phyloP scores from a whole-genome alignment of 345 rosid species.

The Pugionium cornutum region DNA sequence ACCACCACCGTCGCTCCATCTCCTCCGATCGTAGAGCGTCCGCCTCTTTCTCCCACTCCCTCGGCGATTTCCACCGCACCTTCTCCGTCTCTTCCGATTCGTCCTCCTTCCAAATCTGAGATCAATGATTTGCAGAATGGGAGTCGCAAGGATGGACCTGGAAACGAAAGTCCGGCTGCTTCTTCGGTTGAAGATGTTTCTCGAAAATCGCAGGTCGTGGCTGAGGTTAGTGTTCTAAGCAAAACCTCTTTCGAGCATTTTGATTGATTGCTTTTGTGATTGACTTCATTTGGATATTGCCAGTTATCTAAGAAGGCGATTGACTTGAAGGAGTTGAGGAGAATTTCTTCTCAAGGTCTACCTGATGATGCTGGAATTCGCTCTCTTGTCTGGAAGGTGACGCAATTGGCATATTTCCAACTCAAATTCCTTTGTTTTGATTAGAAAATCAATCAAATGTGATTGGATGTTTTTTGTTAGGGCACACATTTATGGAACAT shows the following conservation, averaged over 20 bases:
- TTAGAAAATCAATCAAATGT: background rate
- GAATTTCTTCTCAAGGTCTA: slow-evolving; percentile 75
- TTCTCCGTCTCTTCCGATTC: slow-evolving; percentile 16
- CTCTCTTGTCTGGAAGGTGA: slow-evolving; percentile 72
- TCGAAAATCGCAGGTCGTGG: slow-evolving; percentile 70
- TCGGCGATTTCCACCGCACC: slow-evolving; percentile 41
- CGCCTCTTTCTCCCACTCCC: slow-evolving; percentile 44
- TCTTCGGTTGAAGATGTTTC: slow-evolving; percentile 56
- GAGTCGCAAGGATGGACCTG: slow-evolving; percentile 36
- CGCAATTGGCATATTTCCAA: background rate
- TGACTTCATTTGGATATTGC: slow-evolving; percentile 5
- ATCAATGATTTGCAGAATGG: slow-evolving; percentile 36
- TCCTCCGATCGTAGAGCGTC: slow-evolving; percentile 35
- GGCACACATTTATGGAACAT: background rate
- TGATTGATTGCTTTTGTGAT: slow-evolving; percentile 15
- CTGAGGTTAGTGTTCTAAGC: slow-evolving; percentile 59
- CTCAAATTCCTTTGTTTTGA: background rate
- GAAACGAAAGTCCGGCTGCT: slow-evolving; percentile 38
- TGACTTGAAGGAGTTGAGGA: slow-evolving; percentile 76
- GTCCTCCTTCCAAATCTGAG: slow-evolving; percentile 50
- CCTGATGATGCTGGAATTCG: slow-evolving; percentile 89
- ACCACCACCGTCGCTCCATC: slow-evolving; percentile 36
- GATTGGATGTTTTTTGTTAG: background rate
- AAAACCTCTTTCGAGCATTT: too few species aligned
- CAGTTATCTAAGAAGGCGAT: slow-evolving; percentile 85